A percentile compares a stretch with the other conserved stretches of the same genome.
Conservation (phyloP, 1,284 basidiomycete species). For the Irpex sp. region DNA sequence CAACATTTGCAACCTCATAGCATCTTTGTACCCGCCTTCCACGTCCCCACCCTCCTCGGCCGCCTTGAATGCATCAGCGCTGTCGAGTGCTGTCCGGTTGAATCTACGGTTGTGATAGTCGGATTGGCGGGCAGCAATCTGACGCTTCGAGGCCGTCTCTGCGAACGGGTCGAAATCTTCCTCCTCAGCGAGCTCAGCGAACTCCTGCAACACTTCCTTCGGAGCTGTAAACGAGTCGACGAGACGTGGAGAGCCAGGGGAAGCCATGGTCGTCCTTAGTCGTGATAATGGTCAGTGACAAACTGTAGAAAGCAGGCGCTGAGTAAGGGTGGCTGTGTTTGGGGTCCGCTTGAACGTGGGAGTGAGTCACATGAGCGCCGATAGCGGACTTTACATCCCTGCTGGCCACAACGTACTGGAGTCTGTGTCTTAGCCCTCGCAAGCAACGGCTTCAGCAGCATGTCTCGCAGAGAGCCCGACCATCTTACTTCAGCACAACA, state of each 20-base stretch:
- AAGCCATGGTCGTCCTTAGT: slow-evolving; percentile 26
- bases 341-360: not conserved
- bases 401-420: too few relatives aligned
- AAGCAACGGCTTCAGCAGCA: slow-evolving; percentile 3
- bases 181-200: slow-evolving; percentile 87
- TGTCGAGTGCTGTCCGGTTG: slow-evolving; percentile 72
- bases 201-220: slow-evolving; percentile 93
- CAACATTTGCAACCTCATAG: slow-evolving; percentile 88
- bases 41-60: slow-evolving; percentile 58
- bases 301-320: slow-evolving; percentile 6
- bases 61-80: slow-evolving; percentile 72
- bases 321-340: slow-evolving; percentile 6
- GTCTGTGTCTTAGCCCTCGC: not conserved
- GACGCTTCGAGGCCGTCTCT: slow-evolving; percentile 86
- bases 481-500: slow-evolving; percentile 69
- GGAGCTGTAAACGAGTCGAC: slow-evolving; percentile 88
- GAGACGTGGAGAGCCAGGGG: slow-evolving; percentile 36
- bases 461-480: slow-evolving; percentile 47
- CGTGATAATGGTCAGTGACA: slow-evolving; percentile 9
- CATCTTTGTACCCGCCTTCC: slow-evolving; percentile 92
- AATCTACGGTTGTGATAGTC: slow-evolving; percentile 96
- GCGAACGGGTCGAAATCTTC: slow-evolving; percentile 91
- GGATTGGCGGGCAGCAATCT: slow-evolving; percentile 90
- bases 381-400: not conserved
- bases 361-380: not conserved